phyloP scores from a whole-genome alignment of 1,284 basidiomycete species.

The Moesziomyces parantarcticus region DNA sequence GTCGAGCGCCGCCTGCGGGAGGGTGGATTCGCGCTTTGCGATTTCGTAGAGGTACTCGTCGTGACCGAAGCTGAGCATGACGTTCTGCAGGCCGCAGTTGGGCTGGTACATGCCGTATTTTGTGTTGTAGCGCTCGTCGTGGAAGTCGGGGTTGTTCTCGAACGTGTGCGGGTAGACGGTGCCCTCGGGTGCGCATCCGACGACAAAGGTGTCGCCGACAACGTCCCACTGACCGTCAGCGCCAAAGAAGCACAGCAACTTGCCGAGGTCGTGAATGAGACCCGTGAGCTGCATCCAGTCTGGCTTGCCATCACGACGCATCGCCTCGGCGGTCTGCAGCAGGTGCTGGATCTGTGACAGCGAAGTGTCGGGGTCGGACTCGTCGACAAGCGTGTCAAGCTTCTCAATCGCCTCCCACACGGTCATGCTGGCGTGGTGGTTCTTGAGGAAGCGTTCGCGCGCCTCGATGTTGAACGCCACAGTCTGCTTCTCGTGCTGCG shows the following conservation, averaged over 20 bases:
- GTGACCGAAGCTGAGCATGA: conserved; percentile 90
- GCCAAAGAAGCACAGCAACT: conserved; percentile 54
- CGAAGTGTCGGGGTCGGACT: conserved; percentile 77
- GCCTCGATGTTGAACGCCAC: conserved; percentile 53
- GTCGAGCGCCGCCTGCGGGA: conserved; percentile 83
- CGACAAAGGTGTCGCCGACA: conserved; percentile 84
- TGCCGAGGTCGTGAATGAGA: conserved; percentile 72
- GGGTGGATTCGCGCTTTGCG: conserved; percentile 68
- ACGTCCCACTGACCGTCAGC: conserved; percentile 88
- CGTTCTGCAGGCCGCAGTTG: conserved; percentile 86
- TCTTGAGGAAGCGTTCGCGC: conserved; percentile 39
- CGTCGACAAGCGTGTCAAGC: conserved; percentile 86
- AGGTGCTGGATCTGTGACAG: conserved; percentile 83
- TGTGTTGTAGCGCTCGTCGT: conserved; percentile 80
- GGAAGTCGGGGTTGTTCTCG: conserved; percentile 78
- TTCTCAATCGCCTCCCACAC: conserved; percentile 92
- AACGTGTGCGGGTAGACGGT: conserved; percentile 81
- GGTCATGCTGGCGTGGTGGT: conserved; percentile 57
- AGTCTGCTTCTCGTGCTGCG: conserved; percentile 86
- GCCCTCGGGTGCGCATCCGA: conserved; percentile 80
- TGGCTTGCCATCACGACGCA: conserved; percentile 81
- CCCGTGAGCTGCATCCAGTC: conserved; percentile 81
- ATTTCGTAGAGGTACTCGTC: conserved; percentile 72
- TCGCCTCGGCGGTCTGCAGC: conserved; percentile 90
- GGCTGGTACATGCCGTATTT: conserved; percentile 84